phyloP scores from a whole-genome alignment of 2,329 filamentous ascomycete species.

The Chaetomiaceae sp. region DNA sequence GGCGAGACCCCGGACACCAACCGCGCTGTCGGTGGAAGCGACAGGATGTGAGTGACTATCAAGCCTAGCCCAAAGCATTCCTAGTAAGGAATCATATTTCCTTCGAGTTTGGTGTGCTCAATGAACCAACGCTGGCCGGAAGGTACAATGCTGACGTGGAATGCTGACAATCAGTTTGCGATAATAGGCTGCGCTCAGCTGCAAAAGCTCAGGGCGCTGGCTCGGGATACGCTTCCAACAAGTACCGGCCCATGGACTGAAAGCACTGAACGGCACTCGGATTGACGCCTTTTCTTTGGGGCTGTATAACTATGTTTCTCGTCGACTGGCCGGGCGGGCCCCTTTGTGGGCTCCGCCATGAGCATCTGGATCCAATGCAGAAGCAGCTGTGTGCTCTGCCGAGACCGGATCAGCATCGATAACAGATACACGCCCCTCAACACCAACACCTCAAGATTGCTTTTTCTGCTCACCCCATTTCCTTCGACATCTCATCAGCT shows the following conservation, averaged over 20 bases:
- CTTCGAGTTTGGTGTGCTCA: conserved; percentile 77
- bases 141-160: conserved; percentile 66
- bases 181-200: conserved; percentile 81
- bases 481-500: conserved; percentile 29
- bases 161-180: conserved; percentile 80
- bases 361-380: conserved; percentile 11
- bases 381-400: conserved; percentile 12
- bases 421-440: conserved; percentile 23
- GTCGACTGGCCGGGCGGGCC: conserved; percentile 20
- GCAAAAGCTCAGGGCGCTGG: conserved; percentile 56
- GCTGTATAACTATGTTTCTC: conserved; percentile 26
- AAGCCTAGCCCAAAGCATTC: conserved; percentile 58
- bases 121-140: conserved; percentile 72
- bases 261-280: conserved; percentile 27
- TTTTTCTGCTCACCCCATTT: conserved; percentile 22
- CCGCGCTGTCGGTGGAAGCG: conserved; percentile 73
- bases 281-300: conserved; percentile 22
- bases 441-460: conserved; percentile 27
- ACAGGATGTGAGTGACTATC: conserved; percentile 92
- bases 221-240: conserved; percentile 40
- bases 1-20: conserved; percentile 68
- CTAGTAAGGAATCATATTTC: conserved; percentile 84
- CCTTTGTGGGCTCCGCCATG: conserved; percentile 6
- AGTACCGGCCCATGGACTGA: conserved; percentile 42
- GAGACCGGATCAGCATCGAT: conserved; percentile 24